Evolutionary conservation across 1,139 yeast species (phyloP).

Genomic region (Komagataea norvegica): DNA sequence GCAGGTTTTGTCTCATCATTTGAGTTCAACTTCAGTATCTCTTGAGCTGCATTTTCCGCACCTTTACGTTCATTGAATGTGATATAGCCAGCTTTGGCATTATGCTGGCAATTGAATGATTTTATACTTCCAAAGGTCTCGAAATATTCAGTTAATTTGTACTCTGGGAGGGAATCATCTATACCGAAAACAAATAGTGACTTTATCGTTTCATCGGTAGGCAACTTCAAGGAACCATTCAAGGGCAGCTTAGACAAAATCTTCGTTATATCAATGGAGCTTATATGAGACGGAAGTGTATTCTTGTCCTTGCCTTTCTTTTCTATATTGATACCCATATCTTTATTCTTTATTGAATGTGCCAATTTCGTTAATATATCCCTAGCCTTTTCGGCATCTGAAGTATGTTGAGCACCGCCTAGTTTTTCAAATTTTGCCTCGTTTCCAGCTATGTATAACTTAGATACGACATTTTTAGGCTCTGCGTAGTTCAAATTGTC

Average conservation of each 20-base stretch:
- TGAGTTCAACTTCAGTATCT: slow-evolving; percentile 23
- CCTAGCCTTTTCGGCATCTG: slow-evolving; percentile 30
- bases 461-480: slow-evolving; percentile 45
- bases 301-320: slow-evolving; percentile 6
- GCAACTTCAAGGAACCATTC: slow-evolving; percentile 46
- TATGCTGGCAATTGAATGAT: slow-evolving; percentile 50
- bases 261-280: slow-evolving; percentile 42
- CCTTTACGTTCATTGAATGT: slow-evolving; percentile 43
- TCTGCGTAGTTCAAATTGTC: slow-evolving; percentile 39
- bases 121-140: slow-evolving; percentile 42
- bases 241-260: slow-evolving; percentile 55
- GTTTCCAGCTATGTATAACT: slow-evolving; percentile 48
- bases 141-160: slow-evolving; percentile 47
- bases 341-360: slow-evolving; percentile 15
- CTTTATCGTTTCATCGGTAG: slow-evolving; percentile 38
- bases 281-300: slow-evolving; percentile 25
- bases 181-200: slow-evolving; percentile 74
- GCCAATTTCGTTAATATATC: slow-evolving; percentile 30
- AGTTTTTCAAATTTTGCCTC: slow-evolving; percentile 36
- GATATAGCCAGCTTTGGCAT: slow-evolving; percentile 63
- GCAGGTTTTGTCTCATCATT: slow-evolving; percentile 30
- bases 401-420: slow-evolving; percentile 36
- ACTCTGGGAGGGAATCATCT: slow-evolving; percentile 61
- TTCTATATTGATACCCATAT: slow-evolving; percentile 7
- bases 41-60: slow-evolving; percentile 52